Evolutionary conservation across 371 early-diverging fungal genomes (phyloP).

Genomic region (Lichtheimia ornata): DNA sequence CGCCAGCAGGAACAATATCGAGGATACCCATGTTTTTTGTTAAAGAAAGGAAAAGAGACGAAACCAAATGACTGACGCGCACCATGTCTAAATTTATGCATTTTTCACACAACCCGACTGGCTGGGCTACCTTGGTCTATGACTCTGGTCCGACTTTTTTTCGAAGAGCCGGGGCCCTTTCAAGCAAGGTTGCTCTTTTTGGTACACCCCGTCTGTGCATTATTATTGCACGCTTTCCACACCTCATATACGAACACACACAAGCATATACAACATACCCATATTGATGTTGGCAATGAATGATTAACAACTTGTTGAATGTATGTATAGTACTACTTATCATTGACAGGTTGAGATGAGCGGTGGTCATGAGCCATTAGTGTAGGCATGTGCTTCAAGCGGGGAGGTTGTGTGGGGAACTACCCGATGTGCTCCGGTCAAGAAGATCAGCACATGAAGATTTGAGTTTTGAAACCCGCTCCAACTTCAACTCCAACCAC

Average conservation of each 20-base stretch:
- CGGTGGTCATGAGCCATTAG: no score
- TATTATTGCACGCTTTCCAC: not conserved
- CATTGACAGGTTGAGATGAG: no score
- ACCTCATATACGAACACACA: not conserved
- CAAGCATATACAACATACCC: not conserved
- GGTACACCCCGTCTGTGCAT: no score
- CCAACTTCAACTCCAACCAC: no score
- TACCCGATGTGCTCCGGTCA: no score
- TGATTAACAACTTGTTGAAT: no score
- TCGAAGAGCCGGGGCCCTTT: not conserved
- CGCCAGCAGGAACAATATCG: constrained; percentile 85
- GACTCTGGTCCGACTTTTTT: constrained; percentile 1
- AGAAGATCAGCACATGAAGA: no score
- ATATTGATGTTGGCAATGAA: no score
- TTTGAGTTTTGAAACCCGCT: no score
- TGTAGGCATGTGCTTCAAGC: no score
- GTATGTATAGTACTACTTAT: no score
- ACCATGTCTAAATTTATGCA: constrained; percentile 3
- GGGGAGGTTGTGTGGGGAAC: no score
- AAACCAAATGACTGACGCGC: constrained; percentile 2
- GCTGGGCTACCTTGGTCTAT: not conserved
- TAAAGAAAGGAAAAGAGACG: not conserved
- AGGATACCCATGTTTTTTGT: constrained; percentile 64
- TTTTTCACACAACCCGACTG: constrained; percentile 2
- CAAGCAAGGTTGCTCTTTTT: not conserved